Base-by-base conservation (phyloP, 2,329 filamentous ascomycete genomes). In the Phialemonium atrogriseum region DNA sequence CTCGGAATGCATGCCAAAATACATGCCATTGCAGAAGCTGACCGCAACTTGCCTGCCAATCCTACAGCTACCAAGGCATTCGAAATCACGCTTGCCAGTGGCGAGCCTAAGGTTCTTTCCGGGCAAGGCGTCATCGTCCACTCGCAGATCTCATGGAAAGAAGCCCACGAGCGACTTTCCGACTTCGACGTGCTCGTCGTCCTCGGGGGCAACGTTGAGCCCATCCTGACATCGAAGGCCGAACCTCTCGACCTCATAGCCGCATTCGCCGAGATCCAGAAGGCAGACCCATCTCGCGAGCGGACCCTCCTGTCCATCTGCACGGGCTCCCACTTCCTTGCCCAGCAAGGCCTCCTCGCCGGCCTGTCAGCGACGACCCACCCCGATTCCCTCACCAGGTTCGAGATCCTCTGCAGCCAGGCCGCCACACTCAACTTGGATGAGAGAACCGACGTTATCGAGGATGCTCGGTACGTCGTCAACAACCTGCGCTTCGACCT, bases 401-500 rank as follows among this genome's bases (percentile, higher is more conserved):
- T 93, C 51, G 85, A 91, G 67, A 87, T 78, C 47, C 61, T 87
- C 45, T 87, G 82, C 67, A 83, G 81, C 55, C 77, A 84, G 42
- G 75, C 77, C 28, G 73, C 81, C 27, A 73, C 75, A 36, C 69
- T 77, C 41, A 77, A 84, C 55, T 66, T 82, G 44, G 72, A 76
- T 35, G 80, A 87, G 63, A 79, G 83, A 51, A 86, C 83, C 47
- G 84, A 91, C 50, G 81, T 91, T 41, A 72, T 89, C 50, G 84
- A 91, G 51, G 80, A 84, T 42, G 70, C 71, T 50, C 73, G 84
- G 50, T 93, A 91, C 53, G 84, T 93, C 13, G 85, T 93, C 55
- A 93, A 93, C 69, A 91, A 93, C 60, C 78, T 87, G 37, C 81
- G 85, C 46, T 93, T 89, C 56, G 84, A 91, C 47, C 66, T 91